These are phyloP conservation scores for Salix purpurea DNA, from an alignment of 345 rosid species.

Conservation along the genomic window DNA sequence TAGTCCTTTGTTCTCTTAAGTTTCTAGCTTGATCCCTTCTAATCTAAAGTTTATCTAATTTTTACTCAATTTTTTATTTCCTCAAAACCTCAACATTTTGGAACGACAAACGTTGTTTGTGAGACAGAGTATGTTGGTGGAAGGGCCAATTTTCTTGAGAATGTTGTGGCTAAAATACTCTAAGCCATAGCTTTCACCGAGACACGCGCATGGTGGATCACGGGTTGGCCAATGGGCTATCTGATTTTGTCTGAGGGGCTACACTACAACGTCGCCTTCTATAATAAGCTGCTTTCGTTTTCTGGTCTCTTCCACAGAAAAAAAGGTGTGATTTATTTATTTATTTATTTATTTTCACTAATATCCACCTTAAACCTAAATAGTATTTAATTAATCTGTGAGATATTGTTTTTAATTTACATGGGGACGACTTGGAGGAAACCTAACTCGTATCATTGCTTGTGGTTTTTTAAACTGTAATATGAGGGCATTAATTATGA, in stretches of 20 bases:
- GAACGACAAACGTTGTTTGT: not conserved
- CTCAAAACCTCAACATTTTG: not conserved
- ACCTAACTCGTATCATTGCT: too few species aligned
- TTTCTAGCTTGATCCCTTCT: too few species aligned
- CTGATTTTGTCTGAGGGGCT: conserved; percentile 36
- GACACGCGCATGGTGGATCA: conserved; percentile 36
- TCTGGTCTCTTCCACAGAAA: conserved; percentile 21
- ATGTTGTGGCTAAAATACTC: conserved; percentile 10
- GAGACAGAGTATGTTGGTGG: not conserved
- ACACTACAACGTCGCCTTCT: conserved; percentile 40
- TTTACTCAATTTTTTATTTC: too few species aligned
- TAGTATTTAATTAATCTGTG: too few species aligned
- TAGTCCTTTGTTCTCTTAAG: too few species aligned
- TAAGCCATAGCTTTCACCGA: conserved; percentile 15
- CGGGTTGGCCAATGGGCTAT: conserved; percentile 28
- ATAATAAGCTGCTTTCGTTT: conserved; percentile 30
- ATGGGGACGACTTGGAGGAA: too few species aligned
- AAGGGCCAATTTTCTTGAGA: not conserved
- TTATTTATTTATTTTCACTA: not conserved
- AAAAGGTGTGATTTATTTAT: not conserved
- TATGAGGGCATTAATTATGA: too few species aligned
- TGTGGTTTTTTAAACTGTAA: too few species aligned
- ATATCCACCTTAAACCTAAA: too few species aligned
- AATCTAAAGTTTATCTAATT: too few species aligned
- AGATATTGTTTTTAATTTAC: too few species aligned